Base-by-base conservation (phyloP, 208 protist genomes). In the Trypanosoma platydactyli region DNA sequence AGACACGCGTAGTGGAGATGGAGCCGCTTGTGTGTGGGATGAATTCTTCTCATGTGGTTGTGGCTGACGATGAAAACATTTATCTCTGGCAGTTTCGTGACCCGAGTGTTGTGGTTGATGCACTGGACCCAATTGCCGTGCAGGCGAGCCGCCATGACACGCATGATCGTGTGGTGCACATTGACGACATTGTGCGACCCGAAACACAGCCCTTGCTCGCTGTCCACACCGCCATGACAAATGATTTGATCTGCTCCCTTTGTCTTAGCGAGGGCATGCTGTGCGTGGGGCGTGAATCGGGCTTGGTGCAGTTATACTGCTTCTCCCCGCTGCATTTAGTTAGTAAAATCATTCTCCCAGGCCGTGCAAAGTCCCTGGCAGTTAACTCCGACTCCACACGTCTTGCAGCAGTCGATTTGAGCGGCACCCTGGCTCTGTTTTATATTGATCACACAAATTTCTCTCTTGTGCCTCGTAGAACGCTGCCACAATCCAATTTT, bases 61-160 rank as follows among this genome's bases (percentile, higher is more conserved):
- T 92, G 57, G 87, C 92, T 29, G 87, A 84, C 7, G 88, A 97
- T 40, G 92, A 96, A 60, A 85, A 85, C 65, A 81, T 98, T 53
- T 98, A 94, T 76, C 64, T 98, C 16, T 99, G 97, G 97, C 94
- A 98, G 77, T 98, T 97, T 71, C 90, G 91, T 60, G 81, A 95
- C 59, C 87, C 90, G 20, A 56, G 53, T 55, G 79, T 84, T 20
- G 73, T 78, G 44, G 79, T 93, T 20, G 89, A 97, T 65, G 76
- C 64, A 50, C 71, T 95, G 12, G 89, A 97, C 71, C 92, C 92
- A 0, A 64, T 94, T 24, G 88, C 88, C 22, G 73, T 94, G 59
- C 85, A 92, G 76, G 89, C 82, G 20, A 90, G 82, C 66, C 83
- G 92, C 46, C 78, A 58, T 38, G 80, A 83, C 12, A 81, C 68